A percentile compares a stretch with the other conserved stretches of the same genome.
Evolutionary conservation across 202 grass and related monocot genomes (phyloP).

Genomic region (Digitaria exilis): DNA sequence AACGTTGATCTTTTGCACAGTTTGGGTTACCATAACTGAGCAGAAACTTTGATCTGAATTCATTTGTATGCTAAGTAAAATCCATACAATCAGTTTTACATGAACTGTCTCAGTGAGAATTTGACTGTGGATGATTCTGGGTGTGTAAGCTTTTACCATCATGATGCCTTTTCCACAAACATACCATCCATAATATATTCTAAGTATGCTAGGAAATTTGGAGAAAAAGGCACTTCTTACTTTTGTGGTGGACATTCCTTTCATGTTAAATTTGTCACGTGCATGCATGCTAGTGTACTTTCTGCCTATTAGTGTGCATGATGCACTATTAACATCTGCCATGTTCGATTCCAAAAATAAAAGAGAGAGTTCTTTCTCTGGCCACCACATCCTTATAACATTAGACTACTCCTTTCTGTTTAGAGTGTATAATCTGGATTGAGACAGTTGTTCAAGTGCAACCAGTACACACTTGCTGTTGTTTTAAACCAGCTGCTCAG

Average conservation of each 20-base stretch:
- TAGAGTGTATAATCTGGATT: constrained; percentile 25
- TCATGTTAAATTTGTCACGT: neutral
- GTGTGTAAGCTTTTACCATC: neutral
- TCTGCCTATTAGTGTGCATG: neutral
- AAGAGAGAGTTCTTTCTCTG: neutral
- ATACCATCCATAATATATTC: neutral
- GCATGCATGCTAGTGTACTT: neutral
- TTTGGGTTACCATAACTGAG: neutral
- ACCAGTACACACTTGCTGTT: neutral
- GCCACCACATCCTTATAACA: neutral
- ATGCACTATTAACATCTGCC: neutral
- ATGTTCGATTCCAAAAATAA: neutral
- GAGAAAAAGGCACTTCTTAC: neutral
- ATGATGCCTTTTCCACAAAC: neutral
- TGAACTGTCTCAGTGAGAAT: constrained; percentile 14
- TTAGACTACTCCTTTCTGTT: neutral
- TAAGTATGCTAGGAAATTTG: neutral
- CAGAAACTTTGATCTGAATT: neutral
- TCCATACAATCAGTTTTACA: neutral
- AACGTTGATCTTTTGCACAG: neutral
- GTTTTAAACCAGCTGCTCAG: neutral
- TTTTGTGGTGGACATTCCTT: neutral
- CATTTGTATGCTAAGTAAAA: neutral
- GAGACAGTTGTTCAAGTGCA: neutral
- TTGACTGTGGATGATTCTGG: neutral